Evolutionary conservation across 2,329 filamentous ascomycete genomes (phyloP).

Genomic region (Colletotrichum simmondsii): DNA sequence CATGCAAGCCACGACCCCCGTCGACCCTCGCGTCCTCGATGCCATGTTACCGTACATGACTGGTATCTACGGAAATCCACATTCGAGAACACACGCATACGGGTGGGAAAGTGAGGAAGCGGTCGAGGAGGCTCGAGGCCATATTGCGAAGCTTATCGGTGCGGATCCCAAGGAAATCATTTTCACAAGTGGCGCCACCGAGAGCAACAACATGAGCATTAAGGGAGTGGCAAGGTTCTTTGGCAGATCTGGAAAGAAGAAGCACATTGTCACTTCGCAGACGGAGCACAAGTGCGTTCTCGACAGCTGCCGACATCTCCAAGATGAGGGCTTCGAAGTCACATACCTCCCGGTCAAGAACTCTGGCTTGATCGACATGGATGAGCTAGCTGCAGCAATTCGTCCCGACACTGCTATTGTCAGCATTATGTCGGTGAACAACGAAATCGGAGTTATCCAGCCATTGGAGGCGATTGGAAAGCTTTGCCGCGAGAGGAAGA

Average conservation of each 20-base stretch:
- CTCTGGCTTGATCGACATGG: slow-evolving; percentile 87
- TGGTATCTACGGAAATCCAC: slow-evolving; percentile 94
- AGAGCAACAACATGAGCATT: slow-evolving; percentile 99
- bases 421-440: slow-evolving; percentile 99
- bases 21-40: slow-evolving; percentile 94
- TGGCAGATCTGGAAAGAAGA: slow-evolving; percentile 93
- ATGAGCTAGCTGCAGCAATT: slow-evolving; percentile 88
- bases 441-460: slow-evolving; percentile 99
- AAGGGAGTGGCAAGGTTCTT: slow-evolving; percentile 98
- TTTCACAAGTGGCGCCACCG: slow-evolving; percentile 96
- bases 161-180: slow-evolving; percentile 98
- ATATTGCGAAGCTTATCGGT: slow-evolving; percentile 88
- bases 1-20: slow-evolving; percentile 96
- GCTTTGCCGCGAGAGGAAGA: slow-evolving; percentile 88
- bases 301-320: slow-evolving; percentile 95
- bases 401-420: slow-evolving; percentile 91
- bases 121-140: slow-evolving; percentile 84
- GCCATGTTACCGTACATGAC: slow-evolving; percentile 96
- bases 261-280: slow-evolving; percentile 96
- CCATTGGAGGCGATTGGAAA: slow-evolving; percentile 93
- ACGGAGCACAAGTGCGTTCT: slow-evolving; percentile 99
- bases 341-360: slow-evolving; percentile 94
- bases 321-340: slow-evolving; percentile 95
- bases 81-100: slow-evolving; percentile 97
- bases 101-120: slow-evolving; percentile 98